Evolutionary conservation across 2,329 filamentous ascomycete genomes (phyloP), one percentile per base, ranked within the genome.

Genomic region (Xylaria sp.): DNA sequence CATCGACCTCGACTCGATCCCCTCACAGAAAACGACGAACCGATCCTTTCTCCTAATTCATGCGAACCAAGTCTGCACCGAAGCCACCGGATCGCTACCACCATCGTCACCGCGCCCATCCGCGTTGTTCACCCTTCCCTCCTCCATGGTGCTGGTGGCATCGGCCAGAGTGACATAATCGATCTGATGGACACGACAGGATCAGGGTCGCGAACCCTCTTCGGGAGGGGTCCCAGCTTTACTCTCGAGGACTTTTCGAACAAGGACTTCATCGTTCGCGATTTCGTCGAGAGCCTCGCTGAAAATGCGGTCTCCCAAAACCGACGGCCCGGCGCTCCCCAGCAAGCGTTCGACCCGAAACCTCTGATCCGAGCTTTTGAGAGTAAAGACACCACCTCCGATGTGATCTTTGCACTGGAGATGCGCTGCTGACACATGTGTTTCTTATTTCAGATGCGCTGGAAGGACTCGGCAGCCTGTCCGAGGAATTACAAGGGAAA

Each of bases 291-390:
- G 73, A 85, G 88, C 55, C 86, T 99, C 59, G 94, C 93, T 54
- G 92, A 97, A 64, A 89, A 82, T 67, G 90, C 91, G 19, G 83
- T 91, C 42, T 87, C 90, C n/a, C 80, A 82, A 19, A 90, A 87
- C 70, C 90, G 94, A 57, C 88, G 90, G 61, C 97, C 92, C 11
- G 86, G 84, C 6, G 81, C 83, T 64, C 79, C 78, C 62, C 80
- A 79, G 71, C 80, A 82, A 63, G 76, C 81, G 3, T 99, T 99
- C 76, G 94, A 99, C 70, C 92, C 94, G 0, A 99, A 99, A 76
- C 95, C 94, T 37, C 80, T 99, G 68, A 99, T 99, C 69, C 87
- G 94, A 61, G 92, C 91, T 1, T 99, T 99, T 73, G 94, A 99
- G 72, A 86, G 84, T 86, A 77, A 65, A n/a, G 51, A 39, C 30